Percentiles rank a stretch among this genome's conserved stretches.
Evolutionary conservation across 106 monocot genomes (phyloP).

Genomic region (Narthecium ossifragum): DNA sequence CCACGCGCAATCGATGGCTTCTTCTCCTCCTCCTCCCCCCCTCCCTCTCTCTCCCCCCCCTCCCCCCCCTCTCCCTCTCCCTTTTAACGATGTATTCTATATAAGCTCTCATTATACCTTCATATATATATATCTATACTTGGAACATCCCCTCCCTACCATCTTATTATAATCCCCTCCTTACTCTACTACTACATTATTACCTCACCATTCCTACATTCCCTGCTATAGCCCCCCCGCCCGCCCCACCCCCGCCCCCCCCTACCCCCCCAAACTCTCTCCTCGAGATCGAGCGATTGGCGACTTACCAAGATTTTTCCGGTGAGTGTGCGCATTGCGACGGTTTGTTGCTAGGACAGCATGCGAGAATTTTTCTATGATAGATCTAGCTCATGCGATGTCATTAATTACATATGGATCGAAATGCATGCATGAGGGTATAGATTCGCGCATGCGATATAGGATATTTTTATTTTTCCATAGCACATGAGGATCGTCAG

Average conservation of each 20-base stretch:
- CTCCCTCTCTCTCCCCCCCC: neutral
- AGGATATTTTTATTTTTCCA: too few relatives aligned
- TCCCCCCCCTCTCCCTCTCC: neutral
- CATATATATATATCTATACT: conserved; percentile 8
- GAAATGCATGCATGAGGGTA: too few relatives aligned
- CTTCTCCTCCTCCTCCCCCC: conserved; percentile 8
- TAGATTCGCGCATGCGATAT: too few relatives aligned
- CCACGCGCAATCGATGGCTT: conserved; percentile 64
- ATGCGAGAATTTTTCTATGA: too few relatives aligned
- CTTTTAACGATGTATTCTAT: neutral
- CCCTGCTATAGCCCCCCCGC: neutral
- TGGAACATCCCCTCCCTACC: conserved; percentile 2
- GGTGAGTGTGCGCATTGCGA: neutral
- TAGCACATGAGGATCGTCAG: too few relatives aligned
- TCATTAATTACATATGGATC: too few relatives aligned
- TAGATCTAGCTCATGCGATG: too few relatives aligned
- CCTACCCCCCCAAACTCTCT: neutral
- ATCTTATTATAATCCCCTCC: conserved; percentile 2
- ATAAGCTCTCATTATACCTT: neutral
- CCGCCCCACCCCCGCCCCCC: conserved; percentile 6
- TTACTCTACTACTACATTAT: neutral
- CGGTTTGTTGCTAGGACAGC: neutral
- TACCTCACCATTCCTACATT: neutral
- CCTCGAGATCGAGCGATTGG: neutral
- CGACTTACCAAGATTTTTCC: too few relatives aligned